Evolutionary conservation across 2,329 filamentous ascomycete genomes (phyloP).

Genomic region (Paecilomyces variotii): DNA sequence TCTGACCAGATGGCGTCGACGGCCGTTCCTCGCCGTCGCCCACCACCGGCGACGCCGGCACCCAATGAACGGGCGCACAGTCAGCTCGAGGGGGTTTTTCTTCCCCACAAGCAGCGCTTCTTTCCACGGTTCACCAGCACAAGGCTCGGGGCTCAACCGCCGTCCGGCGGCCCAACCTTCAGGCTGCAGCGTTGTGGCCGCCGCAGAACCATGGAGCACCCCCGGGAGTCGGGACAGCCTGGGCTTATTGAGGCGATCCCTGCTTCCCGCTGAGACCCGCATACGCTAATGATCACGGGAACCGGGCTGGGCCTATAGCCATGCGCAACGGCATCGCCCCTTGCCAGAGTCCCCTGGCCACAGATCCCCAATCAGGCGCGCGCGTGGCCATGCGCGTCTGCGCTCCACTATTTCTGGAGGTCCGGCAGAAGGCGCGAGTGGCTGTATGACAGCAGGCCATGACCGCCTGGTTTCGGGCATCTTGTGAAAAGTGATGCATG

Average conservation of each 20-base stretch:
- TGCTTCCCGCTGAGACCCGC: constrained; percentile 12
- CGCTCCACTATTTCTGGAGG: not conserved
- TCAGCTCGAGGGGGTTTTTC: not conserved
- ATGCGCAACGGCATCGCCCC: not conserved
- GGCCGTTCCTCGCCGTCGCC: not conserved
- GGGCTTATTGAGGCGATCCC: not conserved
- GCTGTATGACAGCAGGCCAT: not conserved
- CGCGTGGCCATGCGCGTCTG: not conserved
- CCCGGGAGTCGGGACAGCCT: not conserved
- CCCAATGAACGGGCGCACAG: not conserved
- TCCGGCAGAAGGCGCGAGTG: not conserved
- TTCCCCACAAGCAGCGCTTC: not conserved
- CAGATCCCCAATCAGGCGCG: not conserved
- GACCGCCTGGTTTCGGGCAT: not conserved
- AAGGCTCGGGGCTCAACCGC: not conserved
- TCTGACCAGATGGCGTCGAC: not conserved
- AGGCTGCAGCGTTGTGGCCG: not conserved
- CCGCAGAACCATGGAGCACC: not conserved
- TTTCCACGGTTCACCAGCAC: not conserved
- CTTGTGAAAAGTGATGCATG: not conserved
- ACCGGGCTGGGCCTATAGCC: constrained; percentile 5
- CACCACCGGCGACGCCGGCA: not conserved
- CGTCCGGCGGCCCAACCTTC: not conserved
- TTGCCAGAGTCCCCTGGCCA: not conserved
- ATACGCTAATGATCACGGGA: constrained; percentile 19